Evolutionary conservation across 257 asterid species (phyloP), one percentile per base, ranked within the genome.

Genomic region (Mentha longifolia): DNA sequence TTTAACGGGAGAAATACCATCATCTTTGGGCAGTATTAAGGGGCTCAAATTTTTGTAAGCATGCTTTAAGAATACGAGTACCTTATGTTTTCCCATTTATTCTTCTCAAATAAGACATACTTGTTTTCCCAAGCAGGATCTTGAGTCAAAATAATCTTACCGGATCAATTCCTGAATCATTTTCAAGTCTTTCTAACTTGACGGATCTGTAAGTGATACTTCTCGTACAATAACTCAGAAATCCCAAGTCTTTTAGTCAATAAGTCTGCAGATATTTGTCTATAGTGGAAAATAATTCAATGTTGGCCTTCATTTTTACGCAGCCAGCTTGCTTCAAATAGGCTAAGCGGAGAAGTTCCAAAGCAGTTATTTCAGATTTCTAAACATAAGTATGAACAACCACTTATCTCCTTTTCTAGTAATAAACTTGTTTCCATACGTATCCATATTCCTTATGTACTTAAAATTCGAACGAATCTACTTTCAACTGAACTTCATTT

Each of bases 251-350:
- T 46, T 43, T 46, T 39, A 25, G 6, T 25, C 17, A 30, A 45
- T 57, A 20, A 9, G 16, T 54, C 10, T 9, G 16, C 67, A 35
- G 20, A 50, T 39, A 59, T 31, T 49, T 39, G 61, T 52, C 39
- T 30, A 2, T 16, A 60, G 33, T n/a, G 9, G 12, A 22, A n/a
- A 4, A 49, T 41, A 31, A 37, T 69, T 67, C 51, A 31, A 25
- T 12, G 42, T 25, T 64, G 14, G 30, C 56, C 1, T 11, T 25
- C 28, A n/a, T 70, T 76, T 67, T 70, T 79, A 51, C 80, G 84
- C 94, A 93, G 98, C 42, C 92, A 90, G 84, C 94, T 90, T 58
- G 88, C 76, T 70, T 87, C 85, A 12, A 93, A 93, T 75, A 71
- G 71, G 61, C 92, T 93, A 16, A 82, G 80, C 64, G 98, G 97